phyloP scores from a whole-genome alignment of 148 eudicot species.

The Silene latifolia region DNA sequence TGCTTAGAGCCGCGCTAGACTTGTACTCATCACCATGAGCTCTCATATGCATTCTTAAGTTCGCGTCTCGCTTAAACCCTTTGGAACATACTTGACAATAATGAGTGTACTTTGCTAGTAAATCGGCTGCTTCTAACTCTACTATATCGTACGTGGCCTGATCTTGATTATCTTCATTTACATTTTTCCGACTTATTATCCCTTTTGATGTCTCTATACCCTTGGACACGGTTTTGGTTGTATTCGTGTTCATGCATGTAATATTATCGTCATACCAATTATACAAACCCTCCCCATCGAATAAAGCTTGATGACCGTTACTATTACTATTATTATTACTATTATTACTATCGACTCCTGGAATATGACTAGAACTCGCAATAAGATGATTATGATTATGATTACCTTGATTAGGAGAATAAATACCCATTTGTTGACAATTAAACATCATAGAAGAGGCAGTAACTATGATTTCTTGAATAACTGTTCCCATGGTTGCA shows the following conservation, averaged over 20 bases:
- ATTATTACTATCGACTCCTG: background rate
- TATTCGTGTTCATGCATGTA: background rate
- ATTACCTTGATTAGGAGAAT: slow-evolving; percentile 1
- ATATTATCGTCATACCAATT: slow-evolving; percentile 17
- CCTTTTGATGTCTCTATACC: background rate
- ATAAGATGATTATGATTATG: background rate
- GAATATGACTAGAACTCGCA: background rate
- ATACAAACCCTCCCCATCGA: slow-evolving; percentile 18
- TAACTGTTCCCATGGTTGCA: slow-evolving; percentile 43
- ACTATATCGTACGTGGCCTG: slow-evolving; percentile 42
- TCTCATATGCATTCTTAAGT: slow-evolving; percentile 92
- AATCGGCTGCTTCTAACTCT: slow-evolving; percentile 54
- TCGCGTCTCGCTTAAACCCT: slow-evolving; percentile 88
- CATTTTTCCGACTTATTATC: background rate
- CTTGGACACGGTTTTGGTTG: no score
- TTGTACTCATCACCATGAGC: slow-evolving; percentile 94
- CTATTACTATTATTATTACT: background rate
- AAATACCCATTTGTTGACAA: slow-evolving; percentile 57
- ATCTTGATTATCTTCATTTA: no score
- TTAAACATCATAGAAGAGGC: slow-evolving; percentile 75
- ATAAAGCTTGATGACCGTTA: slow-evolving; percentile 1
- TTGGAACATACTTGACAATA: slow-evolving; percentile 80
- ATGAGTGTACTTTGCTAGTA: slow-evolving; percentile 78
- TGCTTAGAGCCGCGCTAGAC: slow-evolving; percentile 60
- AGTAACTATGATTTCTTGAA: slow-evolving; percentile 62